Conservation (phyloP, 208 protist genomes). For the Leishmania tarentolae region DNA sequence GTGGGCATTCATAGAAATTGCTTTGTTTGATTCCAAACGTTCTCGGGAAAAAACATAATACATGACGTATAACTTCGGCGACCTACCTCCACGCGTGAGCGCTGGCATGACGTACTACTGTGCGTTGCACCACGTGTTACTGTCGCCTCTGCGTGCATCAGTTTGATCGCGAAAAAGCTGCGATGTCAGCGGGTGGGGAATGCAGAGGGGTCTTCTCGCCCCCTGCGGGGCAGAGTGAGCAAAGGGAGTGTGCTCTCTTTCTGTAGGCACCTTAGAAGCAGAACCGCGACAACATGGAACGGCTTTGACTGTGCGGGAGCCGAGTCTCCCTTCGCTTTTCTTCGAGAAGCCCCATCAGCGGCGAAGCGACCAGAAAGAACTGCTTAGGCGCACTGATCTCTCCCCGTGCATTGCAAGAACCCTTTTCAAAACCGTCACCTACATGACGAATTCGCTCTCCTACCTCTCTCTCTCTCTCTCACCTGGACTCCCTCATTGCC, state of each 20-base stretch:
- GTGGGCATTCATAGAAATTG: not conserved
- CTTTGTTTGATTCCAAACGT: not conserved
- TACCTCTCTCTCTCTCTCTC: no score
- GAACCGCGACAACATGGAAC: not conserved
- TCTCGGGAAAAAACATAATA: not conserved
- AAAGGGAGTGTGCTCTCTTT: not conserved
- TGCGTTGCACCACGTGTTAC: not conserved
- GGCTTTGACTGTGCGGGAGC: not conserved
- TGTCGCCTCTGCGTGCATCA: not conserved
- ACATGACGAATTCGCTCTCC: not conserved
- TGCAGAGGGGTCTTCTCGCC: not conserved
- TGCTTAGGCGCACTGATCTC: not conserved
- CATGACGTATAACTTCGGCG: not conserved
- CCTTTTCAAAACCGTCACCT: not conserved
- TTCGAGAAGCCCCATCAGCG: not conserved
- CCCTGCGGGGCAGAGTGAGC: not conserved
- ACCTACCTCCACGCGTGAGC: not conserved
- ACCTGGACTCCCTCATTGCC: not conserved
- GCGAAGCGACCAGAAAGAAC: not conserved
- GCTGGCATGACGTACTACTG: not conserved
- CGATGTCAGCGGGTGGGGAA: not conserved
- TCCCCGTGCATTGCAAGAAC: not conserved
- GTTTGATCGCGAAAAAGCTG: not conserved
- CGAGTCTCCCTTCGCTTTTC: not conserved
- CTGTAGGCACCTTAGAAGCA: not conserved